Evolutionary conservation across 371 early-diverging fungal genomes (phyloP), one percentile per base, ranked within the genome.

Genomic region (Mucor saturninus): DNA sequence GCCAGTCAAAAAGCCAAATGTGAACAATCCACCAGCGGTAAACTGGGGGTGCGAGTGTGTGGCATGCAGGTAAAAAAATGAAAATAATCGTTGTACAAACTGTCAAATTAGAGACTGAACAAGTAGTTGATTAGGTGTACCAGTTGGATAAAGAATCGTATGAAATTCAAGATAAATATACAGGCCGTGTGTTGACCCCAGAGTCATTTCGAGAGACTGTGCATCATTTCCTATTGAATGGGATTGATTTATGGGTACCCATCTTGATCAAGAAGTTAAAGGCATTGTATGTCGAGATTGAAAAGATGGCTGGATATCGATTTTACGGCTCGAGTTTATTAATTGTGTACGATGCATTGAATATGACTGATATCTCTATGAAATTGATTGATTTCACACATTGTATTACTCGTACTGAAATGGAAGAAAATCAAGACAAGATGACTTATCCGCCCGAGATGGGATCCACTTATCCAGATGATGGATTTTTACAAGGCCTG

Each of bases 381-480:
- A 88, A 88, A 51, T 90, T 95, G 67, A 95, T 96, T 62, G 96
- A 96, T 64, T 96, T 95, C 72, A 93, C 94, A 5, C 89, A 95
- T 65, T 93, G 93, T 61, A 67, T 72, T 8, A 72, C 68, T n/a
- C 48, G 56, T 13, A 56, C 45, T 11, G 69, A 73, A 53, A 32
- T 70, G 10, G 59, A 62, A 35, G 43, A 67, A 35, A 68, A 69
- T 31, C 54, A 64, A 29, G 31, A 62, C 26, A 28, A 54, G n/a
- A 70, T 73, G 74, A 61, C 81, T 29, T 89, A 80, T 64, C 90
- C 89, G 26, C 91, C 90, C 0, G 65, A 65, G 51, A 60, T 39
- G 30, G 83, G 83, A 46, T 83, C 83, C 4, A 75, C 77, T 10
- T 74, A 69, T 40, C 86, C 89, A 5, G 91, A 91, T 58, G 77